Evolutionary conservation across 2,329 filamentous ascomycete species (phyloP).

Genomic region (Sordariomycetes sp.): DNA sequence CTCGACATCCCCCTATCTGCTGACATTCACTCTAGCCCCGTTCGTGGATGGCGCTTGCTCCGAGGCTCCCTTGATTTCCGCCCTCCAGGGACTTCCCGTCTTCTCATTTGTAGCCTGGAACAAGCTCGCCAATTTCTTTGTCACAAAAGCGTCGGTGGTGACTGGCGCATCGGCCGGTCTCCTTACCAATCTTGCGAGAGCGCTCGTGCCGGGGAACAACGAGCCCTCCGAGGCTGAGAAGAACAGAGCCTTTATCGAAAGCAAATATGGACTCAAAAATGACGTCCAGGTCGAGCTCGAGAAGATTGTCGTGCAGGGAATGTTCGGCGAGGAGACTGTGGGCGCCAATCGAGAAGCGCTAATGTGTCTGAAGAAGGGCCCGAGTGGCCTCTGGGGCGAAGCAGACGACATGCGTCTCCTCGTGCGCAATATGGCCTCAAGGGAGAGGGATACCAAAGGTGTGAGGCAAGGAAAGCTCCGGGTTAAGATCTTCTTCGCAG

Average conservation of each 20-base stretch:
- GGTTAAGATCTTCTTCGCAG: constrained; percentile 7
- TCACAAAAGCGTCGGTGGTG: constrained; percentile 3
- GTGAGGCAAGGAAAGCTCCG: constrained; percentile 3
- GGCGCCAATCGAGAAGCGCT: constrained; percentile 10
- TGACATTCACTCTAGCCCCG: neutral
- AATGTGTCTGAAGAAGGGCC: constrained; percentile 9
- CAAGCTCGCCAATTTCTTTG: constrained; percentile 3
- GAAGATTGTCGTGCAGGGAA: neutral
- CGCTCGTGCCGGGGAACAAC: neutral
- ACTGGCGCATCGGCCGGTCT: constrained; percentile 5
- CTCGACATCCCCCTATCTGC: neutral
- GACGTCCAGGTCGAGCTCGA: constrained; percentile 7
- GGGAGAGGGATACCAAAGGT: constrained; percentile 1
- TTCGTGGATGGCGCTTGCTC: constrained; percentile 3
- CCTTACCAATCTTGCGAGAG: constrained; percentile 5
- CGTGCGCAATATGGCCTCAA: constrained; percentile 1
- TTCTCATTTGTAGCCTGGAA: constrained; percentile 1
- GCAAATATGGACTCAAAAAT: constrained; percentile 5
- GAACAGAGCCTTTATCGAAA: constrained; percentile 4
- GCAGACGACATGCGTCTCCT: constrained; percentile 8
- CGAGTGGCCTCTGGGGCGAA: constrained; percentile 6
- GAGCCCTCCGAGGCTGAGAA: constrained; percentile 4
- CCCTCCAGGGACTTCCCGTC: neutral
- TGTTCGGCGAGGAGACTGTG: constrained; percentile 10
- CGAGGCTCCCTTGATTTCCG: neutral